These are phyloP conservation scores for Boletellus deceptivus DNA, from an alignment of 1,284 basidiomycete genomes.

Conservation along the genomic window DNA sequence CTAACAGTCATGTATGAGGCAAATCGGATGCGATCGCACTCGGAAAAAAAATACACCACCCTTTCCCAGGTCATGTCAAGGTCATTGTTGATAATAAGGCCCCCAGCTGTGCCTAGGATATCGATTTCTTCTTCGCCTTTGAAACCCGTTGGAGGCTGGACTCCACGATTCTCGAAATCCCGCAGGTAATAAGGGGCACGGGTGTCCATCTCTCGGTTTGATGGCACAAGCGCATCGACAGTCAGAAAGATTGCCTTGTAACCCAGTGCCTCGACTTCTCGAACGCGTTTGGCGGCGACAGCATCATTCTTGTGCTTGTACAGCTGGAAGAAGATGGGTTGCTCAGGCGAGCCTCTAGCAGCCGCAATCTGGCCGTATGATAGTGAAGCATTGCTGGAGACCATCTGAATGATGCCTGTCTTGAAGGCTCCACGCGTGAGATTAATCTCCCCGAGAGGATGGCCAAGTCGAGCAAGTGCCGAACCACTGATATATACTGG, in stretches of 20 bases:
- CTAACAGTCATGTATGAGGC: slow-evolving; percentile 30
- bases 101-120: slow-evolving; percentile 64
- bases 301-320: slow-evolving; percentile 80
- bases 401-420: slow-evolving; percentile 81
- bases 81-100: slow-evolving; percentile 61
- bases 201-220: slow-evolving; percentile 83
- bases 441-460: slow-evolving; percentile 84
- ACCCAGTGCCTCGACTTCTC: slow-evolving; percentile 67
- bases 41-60: slow-evolving; percentile 33
- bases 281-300: slow-evolving; percentile 70
- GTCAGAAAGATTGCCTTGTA: slow-evolving; percentile 90
- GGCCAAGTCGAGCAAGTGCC: slow-evolving; percentile 87
- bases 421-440: slow-evolving; percentile 74
- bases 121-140: slow-evolving; percentile 38
- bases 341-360: slow-evolving; percentile 52
- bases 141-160: slow-evolving; percentile 17
- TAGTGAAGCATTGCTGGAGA: slow-evolving; percentile 85
- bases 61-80: slow-evolving; percentile 72
- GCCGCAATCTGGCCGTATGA: slow-evolving; percentile 71
- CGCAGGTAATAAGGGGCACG: slow-evolving; percentile 61
- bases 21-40: slow-evolving; percentile 1
- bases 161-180: slow-evolving; percentile 49
- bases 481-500: slow-evolving; percentile 86
- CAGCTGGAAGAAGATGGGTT: slow-evolving; percentile 82
- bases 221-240: slow-evolving; percentile 84